phyloP scores from a whole-genome alignment of 148 eudicot species.

The Cornus suecica region DNA sequence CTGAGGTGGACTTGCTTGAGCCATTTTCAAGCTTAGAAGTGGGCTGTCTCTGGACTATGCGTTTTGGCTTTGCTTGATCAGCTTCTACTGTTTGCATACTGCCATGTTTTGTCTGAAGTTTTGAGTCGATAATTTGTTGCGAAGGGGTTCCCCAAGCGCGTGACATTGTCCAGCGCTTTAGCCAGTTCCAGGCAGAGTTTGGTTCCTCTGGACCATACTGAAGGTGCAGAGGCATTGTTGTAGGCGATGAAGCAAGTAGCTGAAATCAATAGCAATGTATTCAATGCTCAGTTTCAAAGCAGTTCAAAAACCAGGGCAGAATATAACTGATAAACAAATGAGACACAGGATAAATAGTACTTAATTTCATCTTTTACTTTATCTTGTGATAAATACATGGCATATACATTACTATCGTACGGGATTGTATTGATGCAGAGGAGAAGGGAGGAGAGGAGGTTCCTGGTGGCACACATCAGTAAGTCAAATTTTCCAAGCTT shows the following conservation, averaged over 20 bases:
- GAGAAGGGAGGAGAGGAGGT: neutral
- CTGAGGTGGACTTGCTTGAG: constrained; percentile 15
- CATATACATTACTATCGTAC: neutral
- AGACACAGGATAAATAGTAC: no score
- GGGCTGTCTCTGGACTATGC: constrained; percentile 26
- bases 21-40: constrained; percentile 24
- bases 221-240: constrained; percentile 36
- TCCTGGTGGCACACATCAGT: neutral
- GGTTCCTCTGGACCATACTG: constrained; percentile 41
- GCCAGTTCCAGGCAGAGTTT: constrained; percentile 42
- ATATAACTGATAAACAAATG: no score
- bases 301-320: no score
- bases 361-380: no score
- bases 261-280: constrained; percentile 10
- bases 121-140: constrained; percentile 14
- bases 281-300: neutral
- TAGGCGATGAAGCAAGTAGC: constrained; percentile 34
- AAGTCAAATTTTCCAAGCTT: neutral
- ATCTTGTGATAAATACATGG: no score
- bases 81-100: constrained; percentile 20
- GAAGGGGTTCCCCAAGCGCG: constrained; percentile 37
- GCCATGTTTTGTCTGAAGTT: constrained; percentile 22
- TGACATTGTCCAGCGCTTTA: constrained; percentile 42
- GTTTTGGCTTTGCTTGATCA: constrained; percentile 26
- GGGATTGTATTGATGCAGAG: neutral